A percentile compares a stretch with the other conserved stretches of the same genome.
phyloP scores from a whole-genome alignment of 2,329 filamentous ascomycete species.

The Claviceps pazoutovae region DNA sequence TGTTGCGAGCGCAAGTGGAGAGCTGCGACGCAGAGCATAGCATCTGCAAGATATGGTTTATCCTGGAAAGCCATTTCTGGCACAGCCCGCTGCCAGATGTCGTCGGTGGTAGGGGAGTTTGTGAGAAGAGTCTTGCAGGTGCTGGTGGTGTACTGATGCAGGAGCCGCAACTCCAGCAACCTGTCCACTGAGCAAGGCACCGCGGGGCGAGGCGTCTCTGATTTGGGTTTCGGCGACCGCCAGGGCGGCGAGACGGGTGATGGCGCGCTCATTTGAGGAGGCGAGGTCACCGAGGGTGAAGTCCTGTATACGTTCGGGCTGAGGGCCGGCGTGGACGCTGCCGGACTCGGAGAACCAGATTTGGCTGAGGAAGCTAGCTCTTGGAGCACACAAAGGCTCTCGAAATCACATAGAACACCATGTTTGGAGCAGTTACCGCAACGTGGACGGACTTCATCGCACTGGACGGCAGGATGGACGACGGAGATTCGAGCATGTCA shows the following conservation, averaged over 20 bases:
- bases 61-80: slow-evolving; percentile 47
- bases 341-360: neutral
- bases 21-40: slow-evolving; percentile 49
- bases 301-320: slow-evolving; percentile 1
- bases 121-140: slow-evolving; percentile 47
- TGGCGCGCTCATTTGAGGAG: slow-evolving; percentile 21
- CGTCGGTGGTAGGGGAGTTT: slow-evolving; percentile 34
- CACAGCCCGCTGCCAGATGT: slow-evolving; percentile 46
- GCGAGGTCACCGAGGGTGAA: slow-evolving; percentile 13
- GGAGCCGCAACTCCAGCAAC: slow-evolving; percentile 45
- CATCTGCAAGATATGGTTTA: slow-evolving; percentile 45
- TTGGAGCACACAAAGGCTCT: slow-evolving; percentile 33
- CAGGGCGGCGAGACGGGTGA: slow-evolving; percentile 9
- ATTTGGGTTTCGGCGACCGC: slow-evolving; percentile 11
- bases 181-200: slow-evolving; percentile 27
- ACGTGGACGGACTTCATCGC: slow-evolving; percentile 50
- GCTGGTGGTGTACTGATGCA: slow-evolving; percentile 50
- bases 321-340: slow-evolving; percentile 8
- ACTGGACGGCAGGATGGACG: slow-evolving; percentile 23
- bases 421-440: slow-evolving; percentile 56
- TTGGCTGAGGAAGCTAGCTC: slow-evolving; percentile 27
- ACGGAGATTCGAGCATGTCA: neutral
- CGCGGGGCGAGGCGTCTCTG: slow-evolving; percentile 19
- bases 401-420: slow-evolving; percentile 52
- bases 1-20: slow-evolving; percentile 43